A percentile compares a stretch with the other conserved stretches of the same genome.
Evolutionary conservation across 2,329 filamentous ascomycete genomes (phyloP).

Genomic region (Fusarium veterinarium): DNA sequence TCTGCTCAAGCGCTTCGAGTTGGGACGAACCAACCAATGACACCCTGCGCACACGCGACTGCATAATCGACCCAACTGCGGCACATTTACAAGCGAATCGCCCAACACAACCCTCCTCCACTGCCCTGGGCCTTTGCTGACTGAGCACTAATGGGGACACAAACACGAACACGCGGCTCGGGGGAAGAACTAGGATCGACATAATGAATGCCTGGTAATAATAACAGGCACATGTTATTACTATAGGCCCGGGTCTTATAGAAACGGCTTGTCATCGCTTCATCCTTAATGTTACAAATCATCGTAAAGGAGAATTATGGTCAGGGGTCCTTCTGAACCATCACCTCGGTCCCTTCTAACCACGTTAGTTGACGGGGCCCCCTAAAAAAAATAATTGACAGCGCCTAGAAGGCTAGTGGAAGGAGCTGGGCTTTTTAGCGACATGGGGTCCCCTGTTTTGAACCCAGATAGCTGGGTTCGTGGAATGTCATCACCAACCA

Average conservation of each 20-base stretch:
- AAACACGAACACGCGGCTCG: neutral
- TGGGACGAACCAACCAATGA: conserved; percentile 13
- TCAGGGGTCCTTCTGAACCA: neutral
- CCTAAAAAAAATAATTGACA: conserved; percentile 5
- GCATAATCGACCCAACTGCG: conserved; percentile 10
- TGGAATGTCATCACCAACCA: neutral
- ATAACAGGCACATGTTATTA: neutral
- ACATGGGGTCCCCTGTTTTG: conserved; percentile 22
- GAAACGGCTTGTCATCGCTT: neutral
- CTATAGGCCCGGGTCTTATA: neutral
- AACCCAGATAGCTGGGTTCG: conserved; percentile 11
- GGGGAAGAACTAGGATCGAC: neutral
- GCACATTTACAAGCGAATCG: conserved; percentile 8
- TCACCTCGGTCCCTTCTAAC: neutral
- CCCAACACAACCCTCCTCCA: neutral
- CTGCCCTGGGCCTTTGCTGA: neutral
- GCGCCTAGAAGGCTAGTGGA: conserved; percentile 34
- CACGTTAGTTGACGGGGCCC: neutral
- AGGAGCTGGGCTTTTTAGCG: conserved; percentile 3
- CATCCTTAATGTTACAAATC: neutral
- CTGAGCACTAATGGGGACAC: neutral
- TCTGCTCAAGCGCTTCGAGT: neutral
- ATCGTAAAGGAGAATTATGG: neutral
- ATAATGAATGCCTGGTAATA: neutral
- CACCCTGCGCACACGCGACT: neutral